Conservation (phyloP, 2,329 filamentous ascomycete genomes). For the Microdochium bolleyi region DNA sequence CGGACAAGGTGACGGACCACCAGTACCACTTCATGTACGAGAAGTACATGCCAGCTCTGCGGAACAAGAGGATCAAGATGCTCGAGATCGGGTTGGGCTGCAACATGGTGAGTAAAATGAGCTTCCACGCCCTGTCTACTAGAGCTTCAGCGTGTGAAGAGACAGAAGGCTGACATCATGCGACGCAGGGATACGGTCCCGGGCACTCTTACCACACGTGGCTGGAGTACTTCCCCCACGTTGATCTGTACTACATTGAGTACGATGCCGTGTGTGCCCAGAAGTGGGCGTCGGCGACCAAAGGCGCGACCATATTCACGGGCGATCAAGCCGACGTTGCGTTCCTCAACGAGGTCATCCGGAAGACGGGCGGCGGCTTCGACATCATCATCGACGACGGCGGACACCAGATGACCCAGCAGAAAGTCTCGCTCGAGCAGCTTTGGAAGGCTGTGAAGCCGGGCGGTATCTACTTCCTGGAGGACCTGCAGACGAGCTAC, state of each 20-base stretch:
- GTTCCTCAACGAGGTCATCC: conserved; percentile 26
- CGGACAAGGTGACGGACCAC: conserved; percentile 29
- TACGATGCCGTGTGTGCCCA: conserved; percentile 25
- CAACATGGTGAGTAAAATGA: conserved; percentile 20
- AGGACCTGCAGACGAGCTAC: conserved; percentile 23
- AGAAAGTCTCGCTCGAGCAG: conserved; percentile 22
- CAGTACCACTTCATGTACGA: conserved; percentile 32
- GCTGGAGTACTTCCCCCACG: conserved; percentile 27
- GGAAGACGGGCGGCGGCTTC: conserved; percentile 22
- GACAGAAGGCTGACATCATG: background rate
- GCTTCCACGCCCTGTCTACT: background rate
- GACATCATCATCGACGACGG: conserved; percentile 33
- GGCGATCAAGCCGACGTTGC: conserved; percentile 27
- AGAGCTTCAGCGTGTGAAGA: conserved; percentile 5
- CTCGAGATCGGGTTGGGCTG: conserved; percentile 33
- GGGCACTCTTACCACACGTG: conserved; percentile 30
- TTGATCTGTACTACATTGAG: conserved; percentile 33
- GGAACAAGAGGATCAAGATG: conserved; percentile 25
- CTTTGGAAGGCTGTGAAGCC: conserved; percentile 27
- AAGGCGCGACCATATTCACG: conserved; percentile 26
- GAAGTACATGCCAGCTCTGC: conserved; percentile 23
- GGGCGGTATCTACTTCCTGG: conserved; percentile 25
- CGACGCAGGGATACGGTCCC: conserved; percentile 18
- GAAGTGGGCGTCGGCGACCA: conserved; percentile 23
- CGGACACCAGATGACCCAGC: conserved; percentile 27